These are phyloP conservation scores for Pseudocohnilembus persalinus DNA, from an alignment of 169 alveolate genomes.

Conservation along the genomic window DNA sequence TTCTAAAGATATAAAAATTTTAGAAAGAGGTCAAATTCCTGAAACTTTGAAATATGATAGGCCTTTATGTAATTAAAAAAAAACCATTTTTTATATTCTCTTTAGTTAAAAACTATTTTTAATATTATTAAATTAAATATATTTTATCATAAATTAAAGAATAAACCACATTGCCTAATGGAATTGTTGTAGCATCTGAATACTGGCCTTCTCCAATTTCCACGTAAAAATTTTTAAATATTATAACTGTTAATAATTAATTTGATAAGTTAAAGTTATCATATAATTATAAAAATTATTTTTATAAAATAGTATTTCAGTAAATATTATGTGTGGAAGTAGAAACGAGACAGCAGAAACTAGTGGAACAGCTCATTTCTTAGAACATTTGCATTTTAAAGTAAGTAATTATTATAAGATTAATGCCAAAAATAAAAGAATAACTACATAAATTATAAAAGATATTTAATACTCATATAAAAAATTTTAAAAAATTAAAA, in stretches of 20 bases:
- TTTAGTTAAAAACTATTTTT: not conserved
- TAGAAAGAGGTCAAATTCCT: constrained; percentile 52
- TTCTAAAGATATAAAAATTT: constrained; percentile 13
- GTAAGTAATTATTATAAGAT: too few relatives aligned
- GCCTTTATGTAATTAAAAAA: constrained; percentile 34
- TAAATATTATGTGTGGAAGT: constrained; percentile 96
- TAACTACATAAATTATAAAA: not conserved
- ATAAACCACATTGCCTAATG: constrained; percentile 55
- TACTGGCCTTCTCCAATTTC: constrained; percentile 58
- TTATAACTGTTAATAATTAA: not conserved
- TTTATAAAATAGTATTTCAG: constrained; percentile 74
- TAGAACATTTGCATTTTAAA: constrained; percentile 97
- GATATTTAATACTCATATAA: not conserved
- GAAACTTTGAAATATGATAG: constrained; percentile 58
- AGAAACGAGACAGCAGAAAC: constrained; percentile 91
- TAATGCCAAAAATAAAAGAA: not conserved
- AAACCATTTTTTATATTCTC: not conserved
- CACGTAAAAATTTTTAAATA: constrained; percentile 3
- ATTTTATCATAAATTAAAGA: not conserved
- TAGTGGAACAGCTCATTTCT: constrained; percentile 97
- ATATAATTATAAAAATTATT: constrained; percentile 5
- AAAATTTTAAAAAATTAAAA: constrained; percentile 15
- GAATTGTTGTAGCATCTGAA: constrained; percentile 65
- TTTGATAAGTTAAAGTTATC: not conserved
- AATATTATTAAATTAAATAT: not conserved